A percentile compares a stretch with the other conserved stretches of the same genome.
Evolutionary conservation across 805 yeast species (phyloP).

Genomic region (Spathaspora sp.): DNA sequence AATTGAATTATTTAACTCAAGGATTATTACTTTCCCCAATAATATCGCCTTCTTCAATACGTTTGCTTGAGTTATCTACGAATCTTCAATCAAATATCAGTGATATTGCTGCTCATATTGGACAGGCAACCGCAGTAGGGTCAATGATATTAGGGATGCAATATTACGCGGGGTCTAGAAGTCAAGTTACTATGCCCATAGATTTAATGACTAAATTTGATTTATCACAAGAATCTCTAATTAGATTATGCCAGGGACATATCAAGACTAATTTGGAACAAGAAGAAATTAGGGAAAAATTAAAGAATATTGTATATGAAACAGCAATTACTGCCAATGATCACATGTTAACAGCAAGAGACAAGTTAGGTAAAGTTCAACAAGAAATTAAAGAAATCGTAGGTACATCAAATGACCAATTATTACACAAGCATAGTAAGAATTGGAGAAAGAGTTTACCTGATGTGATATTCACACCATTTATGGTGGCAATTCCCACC

Average conservation of each 20-base stretch:
- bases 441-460: slow-evolving; percentile 49
- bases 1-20: slow-evolving; percentile 64
- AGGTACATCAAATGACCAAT: slow-evolving; percentile 19
- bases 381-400: slow-evolving; percentile 31
- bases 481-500: slow-evolving; percentile 65
- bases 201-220: slow-evolving; percentile 51
- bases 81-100: slow-evolving; percentile 42
- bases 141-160: slow-evolving; percentile 57
- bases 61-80: slow-evolving; percentile 44
- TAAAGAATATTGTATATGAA: slow-evolving; percentile 62
- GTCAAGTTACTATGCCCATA: slow-evolving; percentile 58
- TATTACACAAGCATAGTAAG: slow-evolving; percentile 20
- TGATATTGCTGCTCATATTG: slow-evolving; percentile 74
- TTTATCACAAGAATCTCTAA: slow-evolving; percentile 61
- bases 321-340: slow-evolving; percentile 77
- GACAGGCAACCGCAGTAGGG: slow-evolving; percentile 75
- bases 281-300: slow-evolving; percentile 24
- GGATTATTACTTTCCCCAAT: slow-evolving; percentile 54
- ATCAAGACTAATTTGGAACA: slow-evolving; percentile 21
- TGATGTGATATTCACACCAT: slow-evolving; percentile 65
- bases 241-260: slow-evolving; percentile 47
- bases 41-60: slow-evolving; percentile 53
- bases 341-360: slow-evolving; percentile 66
- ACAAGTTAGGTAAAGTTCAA: slow-evolving; percentile 42
- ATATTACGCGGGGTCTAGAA: slow-evolving; percentile 50